These are phyloP conservation scores for Phytophthora cactorum DNA, from an alignment of 352 stramenopile genomes.

Conservation along the genomic window DNA sequence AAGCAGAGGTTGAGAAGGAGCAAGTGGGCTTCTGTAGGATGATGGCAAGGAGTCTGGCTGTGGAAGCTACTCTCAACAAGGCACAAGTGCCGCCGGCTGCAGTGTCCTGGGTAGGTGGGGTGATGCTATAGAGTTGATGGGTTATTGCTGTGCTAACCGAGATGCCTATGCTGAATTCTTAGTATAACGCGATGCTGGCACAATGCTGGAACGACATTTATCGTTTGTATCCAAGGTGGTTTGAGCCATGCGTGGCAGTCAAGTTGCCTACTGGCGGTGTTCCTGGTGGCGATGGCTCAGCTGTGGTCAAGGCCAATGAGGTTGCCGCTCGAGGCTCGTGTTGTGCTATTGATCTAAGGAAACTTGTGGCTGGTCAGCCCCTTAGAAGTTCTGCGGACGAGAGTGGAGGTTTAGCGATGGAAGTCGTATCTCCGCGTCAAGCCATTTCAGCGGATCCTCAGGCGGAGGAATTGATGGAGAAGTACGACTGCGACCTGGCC, in stretches of 20 bases:
- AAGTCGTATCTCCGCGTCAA: constrained; percentile 26
- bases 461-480: constrained; percentile 66
- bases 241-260: constrained; percentile 50
- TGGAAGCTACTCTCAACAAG: constrained; percentile 28
- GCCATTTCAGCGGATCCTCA: constrained; percentile 66
- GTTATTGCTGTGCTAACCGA: not conserved
- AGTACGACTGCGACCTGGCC: constrained; percentile 73
- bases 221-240: constrained; percentile 71
- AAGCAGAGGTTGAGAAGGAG: constrained; percentile 42
- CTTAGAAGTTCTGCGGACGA: constrained; percentile 19
- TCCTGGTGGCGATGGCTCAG: not conserved
- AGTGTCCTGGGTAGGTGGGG: constrained; percentile 33
- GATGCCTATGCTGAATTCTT: not conserved
- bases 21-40: constrained; percentile 39
- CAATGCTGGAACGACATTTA: constrained; percentile 66
- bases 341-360: constrained; percentile 22
- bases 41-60: constrained; percentile 24
- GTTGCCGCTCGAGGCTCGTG: constrained; percentile 42
- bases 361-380: constrained; percentile 16
- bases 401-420: constrained; percentile 13
- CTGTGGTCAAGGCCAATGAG: constrained; percentile 46
- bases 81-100: constrained; percentile 25
- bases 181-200: constrained; percentile 52
- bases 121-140: not conserved
- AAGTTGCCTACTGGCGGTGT: constrained; percentile 20